Evolutionary conservation across 441 rosid species (phyloP).

Genomic region (Viola pubescens): DNA sequence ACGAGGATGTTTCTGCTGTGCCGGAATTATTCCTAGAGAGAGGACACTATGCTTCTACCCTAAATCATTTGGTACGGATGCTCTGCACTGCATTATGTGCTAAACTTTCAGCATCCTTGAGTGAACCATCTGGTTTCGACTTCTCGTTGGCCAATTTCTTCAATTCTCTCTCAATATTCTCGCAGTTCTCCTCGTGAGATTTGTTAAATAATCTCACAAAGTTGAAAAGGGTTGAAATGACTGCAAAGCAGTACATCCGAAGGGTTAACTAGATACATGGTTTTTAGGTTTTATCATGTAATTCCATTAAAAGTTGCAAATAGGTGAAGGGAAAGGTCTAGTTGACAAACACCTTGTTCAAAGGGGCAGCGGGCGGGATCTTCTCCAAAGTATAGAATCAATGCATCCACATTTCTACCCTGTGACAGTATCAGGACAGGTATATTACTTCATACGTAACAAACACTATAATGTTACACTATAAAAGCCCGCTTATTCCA

Average conservation of each 20-base stretch:
- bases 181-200: conserved; percentile 69
- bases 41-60: conserved; percentile 3
- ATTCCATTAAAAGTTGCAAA: too few species aligned
- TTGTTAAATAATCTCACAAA: conserved; percentile 74
- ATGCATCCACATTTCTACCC: conserved; percentile 88
- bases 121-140: conserved; percentile 30
- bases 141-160: conserved; percentile 52
- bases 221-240: conserved; percentile 62
- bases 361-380: conserved; percentile 92
- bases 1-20: background rate
- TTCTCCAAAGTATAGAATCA: conserved; percentile 92
- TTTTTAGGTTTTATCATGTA: too few species aligned
- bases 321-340: too few species aligned
- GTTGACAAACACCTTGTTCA: conserved; percentile 63
- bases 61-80: conserved; percentile 21
- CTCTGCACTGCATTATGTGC: conserved; percentile 17
- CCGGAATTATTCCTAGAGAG: conserved; percentile 5
- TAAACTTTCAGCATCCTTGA: conserved; percentile 27
- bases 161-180: conserved; percentile 59
- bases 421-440: conserved; percentile 23
- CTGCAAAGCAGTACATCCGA: conserved; percentile 32
- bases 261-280: background rate
- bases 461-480: background rate
- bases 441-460: background rate
- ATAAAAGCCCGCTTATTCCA: conserved; percentile 1